Conservation (phyloP, 2,329 filamentous ascomycete genomes). For the Aurifilum marmelostoma region DNA sequence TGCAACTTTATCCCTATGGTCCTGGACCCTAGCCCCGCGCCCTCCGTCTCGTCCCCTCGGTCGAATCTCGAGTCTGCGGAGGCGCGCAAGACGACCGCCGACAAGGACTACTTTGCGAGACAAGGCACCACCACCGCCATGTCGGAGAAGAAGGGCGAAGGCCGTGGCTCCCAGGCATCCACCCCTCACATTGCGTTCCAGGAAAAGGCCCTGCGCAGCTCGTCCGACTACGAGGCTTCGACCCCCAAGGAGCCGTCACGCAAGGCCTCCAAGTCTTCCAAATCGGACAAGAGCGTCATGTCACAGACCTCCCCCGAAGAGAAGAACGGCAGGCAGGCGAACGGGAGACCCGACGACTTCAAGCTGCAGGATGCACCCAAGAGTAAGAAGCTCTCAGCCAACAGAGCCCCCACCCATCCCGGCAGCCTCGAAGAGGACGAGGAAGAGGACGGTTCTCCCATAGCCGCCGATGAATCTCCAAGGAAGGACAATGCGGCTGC, state of each 20-base stretch:
- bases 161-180: conserved; percentile 49
- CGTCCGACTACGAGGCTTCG: conserved; percentile 62
- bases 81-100: conserved; percentile 48
- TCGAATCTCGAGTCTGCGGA: conserved; percentile 56
- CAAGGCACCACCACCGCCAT: conserved; percentile 39
- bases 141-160: conserved; percentile 50
- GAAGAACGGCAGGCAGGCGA: conserved; percentile 41
- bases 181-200: conserved; percentile 93
- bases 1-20: conserved; percentile 77
- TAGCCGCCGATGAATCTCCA: conserved; percentile 41
- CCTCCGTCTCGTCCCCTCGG: conserved; percentile 54
- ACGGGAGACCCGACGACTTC: conserved; percentile 62
- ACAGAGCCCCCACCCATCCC: conserved; percentile 51
- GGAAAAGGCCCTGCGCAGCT: conserved; percentile 72
- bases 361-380: conserved; percentile 82
- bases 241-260: conserved; percentile 53
- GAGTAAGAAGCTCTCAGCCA: conserved; percentile 52
- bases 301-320: conserved; percentile 44
- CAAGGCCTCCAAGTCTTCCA: conserved; percentile 52
- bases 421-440: conserved; percentile 42
- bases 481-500: conserved; percentile 41
- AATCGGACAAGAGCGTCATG: conserved; percentile 40
- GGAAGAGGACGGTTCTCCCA: conserved; percentile 39
- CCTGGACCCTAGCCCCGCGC: conserved; percentile 68
- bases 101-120: conserved; percentile 65